Evolutionary conservation across 805 yeast species (phyloP), one percentile per base, ranked within the genome.

Genomic region (Candida lessepsii): DNA sequence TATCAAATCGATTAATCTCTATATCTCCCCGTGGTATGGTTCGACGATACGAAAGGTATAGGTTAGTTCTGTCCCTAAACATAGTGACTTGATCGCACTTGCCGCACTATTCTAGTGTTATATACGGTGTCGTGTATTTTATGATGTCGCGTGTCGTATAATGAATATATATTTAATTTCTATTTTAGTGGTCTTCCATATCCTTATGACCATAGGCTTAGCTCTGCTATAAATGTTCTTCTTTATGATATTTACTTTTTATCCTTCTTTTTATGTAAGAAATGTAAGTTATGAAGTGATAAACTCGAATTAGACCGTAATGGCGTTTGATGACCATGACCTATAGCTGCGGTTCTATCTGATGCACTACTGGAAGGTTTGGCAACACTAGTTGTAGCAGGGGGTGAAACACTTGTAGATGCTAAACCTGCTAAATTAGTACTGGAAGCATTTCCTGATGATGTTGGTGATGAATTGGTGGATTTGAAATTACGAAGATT

Each of bases 51-150:
- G 97, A 88, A 16, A 89, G 68, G 61, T 74, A 91, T 48, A 91
- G 73, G 56, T 90, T 91, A n/a, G 99, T 93, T 59, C 97, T 73
- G 64, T 93, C 98, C 59, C 98, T 75, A 56, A 85, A 86, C 96
- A 91, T 26, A 26, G 11, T 88, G 39, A 35, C 15, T 17, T 24
- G 30, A 14, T 28, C 30, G 27, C 35, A 32, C 10, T 21, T 21
- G 27, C 13, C 24, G 35, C 25, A 31, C n/a, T 29, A 6, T 20
- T 9, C 6, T 9, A 7, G 20, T 29, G 10, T 24, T 13, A 26
- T 5, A 5, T 26, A 10, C 29, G 10, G 16, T 26, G n/a, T n/a
- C n/a, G n/a, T n/a, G n/a, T 26, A 10, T 7, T 6, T n/a, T 14
- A 11, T n/a, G 10, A 14, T n/a, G 29, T 5, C 14, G 29, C 16